Evolutionary conservation across 768 basidiomycete genomes (phyloP).

Genomic region (Suillus variegatus): DNA sequence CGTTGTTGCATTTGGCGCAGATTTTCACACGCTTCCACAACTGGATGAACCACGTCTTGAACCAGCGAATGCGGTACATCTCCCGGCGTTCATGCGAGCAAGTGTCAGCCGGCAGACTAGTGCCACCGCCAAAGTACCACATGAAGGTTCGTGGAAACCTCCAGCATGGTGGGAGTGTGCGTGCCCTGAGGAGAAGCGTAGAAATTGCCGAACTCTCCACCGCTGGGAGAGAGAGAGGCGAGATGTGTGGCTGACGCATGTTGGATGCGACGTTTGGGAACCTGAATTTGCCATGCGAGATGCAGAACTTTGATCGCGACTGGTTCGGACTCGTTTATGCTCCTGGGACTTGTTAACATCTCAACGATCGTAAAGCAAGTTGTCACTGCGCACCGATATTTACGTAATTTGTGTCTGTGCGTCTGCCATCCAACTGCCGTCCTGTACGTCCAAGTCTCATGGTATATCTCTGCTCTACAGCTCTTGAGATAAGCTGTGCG

Average conservation of each 20-base stretch:
- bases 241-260: constrained; percentile 45
- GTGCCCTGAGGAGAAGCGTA: constrained; percentile 26
- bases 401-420: neutral
- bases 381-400: neutral
- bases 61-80: constrained; percentile 9
- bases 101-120: constrained; percentile 11
- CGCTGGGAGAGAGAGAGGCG: constrained; percentile 44
- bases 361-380: too few relatives aligned
- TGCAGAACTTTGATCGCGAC: neutral
- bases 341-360: neutral
- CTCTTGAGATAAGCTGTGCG: neutral
- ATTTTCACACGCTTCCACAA: constrained; percentile 45
- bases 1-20: constrained; percentile 53
- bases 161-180: constrained; percentile 36
- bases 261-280: constrained; percentile 51
- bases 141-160: constrained; percentile 37
- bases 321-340: neutral
- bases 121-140: constrained; percentile 14
- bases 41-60: constrained; percentile 22
- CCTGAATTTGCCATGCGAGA: constrained; percentile 8
- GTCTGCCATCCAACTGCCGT: neutral
- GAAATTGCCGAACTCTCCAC: constrained; percentile 29
- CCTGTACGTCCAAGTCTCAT: neutral
- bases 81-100: constrained; percentile 9
- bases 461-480: neutral